Conservation (phyloP, 1,284 basidiomycete species). For the Tilletiaria anomala region DNA sequence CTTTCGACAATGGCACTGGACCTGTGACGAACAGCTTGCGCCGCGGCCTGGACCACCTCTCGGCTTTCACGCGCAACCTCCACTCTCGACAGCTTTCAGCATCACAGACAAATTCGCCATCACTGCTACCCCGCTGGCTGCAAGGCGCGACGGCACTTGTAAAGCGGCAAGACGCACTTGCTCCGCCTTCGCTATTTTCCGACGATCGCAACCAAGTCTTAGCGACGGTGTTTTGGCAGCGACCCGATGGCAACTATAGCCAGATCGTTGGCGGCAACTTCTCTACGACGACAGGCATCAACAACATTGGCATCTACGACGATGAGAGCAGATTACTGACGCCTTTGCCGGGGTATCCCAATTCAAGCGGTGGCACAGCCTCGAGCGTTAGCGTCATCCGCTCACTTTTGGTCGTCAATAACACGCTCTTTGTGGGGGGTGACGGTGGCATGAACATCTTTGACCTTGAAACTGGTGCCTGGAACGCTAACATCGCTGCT, state of each 20-base stretch:
- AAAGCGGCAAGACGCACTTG: too few relatives aligned
- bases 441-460: constrained; percentile 27
- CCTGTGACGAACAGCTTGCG: neutral
- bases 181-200: too few relatives aligned
- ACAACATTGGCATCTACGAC: constrained; percentile 63
- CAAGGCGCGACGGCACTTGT: too few relatives aligned
- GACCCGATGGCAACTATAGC: constrained; percentile 45
- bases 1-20: constrained; percentile 7
- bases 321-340: constrained; percentile 43
- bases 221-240: constrained; percentile 78
- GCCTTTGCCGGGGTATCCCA: constrained; percentile 49
- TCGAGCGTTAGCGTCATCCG: constrained; percentile 50
- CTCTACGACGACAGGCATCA: constrained; percentile 47
- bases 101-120: too few relatives aligned
- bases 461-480: constrained; percentile 17
- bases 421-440: constrained; percentile 28
- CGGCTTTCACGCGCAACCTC: too few relatives aligned
- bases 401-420: constrained; percentile 40
- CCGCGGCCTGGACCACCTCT: too few relatives aligned
- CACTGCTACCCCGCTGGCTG: too few relatives aligned
- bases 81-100: too few relatives aligned
- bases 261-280: constrained; percentile 84
- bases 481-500: constrained; percentile 18
- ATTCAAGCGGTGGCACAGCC: too few relatives aligned
- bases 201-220: constrained; percentile 64